phyloP scores from a whole-genome alignment of 441 rosid species.

The Arabidopsis hybrid region DNA sequence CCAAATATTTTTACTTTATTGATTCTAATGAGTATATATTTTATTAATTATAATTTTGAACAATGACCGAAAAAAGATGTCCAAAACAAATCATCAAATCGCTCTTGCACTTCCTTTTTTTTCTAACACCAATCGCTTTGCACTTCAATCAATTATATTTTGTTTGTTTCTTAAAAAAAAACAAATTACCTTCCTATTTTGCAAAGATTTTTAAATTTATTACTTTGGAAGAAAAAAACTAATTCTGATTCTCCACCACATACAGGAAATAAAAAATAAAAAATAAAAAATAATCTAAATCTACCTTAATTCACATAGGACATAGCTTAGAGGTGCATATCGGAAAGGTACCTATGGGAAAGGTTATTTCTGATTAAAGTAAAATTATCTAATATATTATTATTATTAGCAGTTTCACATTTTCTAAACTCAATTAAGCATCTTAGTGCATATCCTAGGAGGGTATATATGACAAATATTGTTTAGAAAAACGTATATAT shows the following conservation, averaged over 20 bases:
- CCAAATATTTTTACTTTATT: neutral
- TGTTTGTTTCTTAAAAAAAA: neutral
- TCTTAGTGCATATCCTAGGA: constrained; percentile 25
- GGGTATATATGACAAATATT: constrained; percentile 17
- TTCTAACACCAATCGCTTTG: too few relatives aligned
- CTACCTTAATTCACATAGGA: neutral
- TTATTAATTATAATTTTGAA: neutral
- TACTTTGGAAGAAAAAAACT: too few relatives aligned
- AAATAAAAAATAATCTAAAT: too few relatives aligned
- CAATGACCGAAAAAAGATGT: neutral
- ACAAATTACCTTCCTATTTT: neutral
- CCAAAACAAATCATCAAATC: neutral
- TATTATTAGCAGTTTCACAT: neutral
- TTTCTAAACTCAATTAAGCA: neutral
- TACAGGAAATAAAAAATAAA: too few relatives aligned
- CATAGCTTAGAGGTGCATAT: neutral
- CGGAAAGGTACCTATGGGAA: constrained; percentile 14
- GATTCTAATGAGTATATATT: neutral
- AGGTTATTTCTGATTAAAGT: neutral
- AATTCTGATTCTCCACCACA: too few relatives aligned
- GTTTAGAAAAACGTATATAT: neutral
- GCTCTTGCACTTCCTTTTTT: neutral
- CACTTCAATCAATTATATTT: neutral
- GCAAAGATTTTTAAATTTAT: neutral
- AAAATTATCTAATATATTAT: neutral